These are phyloP conservation scores for Gossypium anomalum DNA, from an alignment of 345 rosid species.

Conservation along the genomic window DNA sequence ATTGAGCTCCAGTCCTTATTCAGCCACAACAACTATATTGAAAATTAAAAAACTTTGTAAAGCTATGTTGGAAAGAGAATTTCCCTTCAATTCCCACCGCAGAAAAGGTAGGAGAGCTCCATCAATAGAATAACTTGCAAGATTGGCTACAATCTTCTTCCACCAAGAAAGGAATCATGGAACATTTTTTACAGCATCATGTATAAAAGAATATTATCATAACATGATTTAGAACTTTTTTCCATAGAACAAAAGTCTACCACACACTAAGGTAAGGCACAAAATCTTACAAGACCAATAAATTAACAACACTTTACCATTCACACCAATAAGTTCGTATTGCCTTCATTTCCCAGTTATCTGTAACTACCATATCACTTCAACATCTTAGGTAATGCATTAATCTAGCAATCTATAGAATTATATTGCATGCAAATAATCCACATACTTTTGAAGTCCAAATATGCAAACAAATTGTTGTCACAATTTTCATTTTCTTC, in stretches of 20 bases:
- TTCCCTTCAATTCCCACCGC: background rate
- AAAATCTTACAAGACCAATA: background rate
- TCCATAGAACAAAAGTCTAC: background rate
- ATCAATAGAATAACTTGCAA: background rate
- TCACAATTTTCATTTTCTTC: background rate
- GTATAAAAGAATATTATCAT: background rate
- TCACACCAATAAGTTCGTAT: background rate
- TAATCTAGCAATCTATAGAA: background rate
- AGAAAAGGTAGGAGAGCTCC: background rate
- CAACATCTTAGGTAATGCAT: background rate
- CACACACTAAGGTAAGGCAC: background rate
- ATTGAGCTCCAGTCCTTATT: conserved; percentile 69
- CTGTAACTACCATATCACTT: background rate
- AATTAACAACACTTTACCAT: background rate
- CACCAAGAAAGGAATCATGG: background rate
- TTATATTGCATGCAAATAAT: background rate
- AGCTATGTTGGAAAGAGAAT: conserved; percentile 5
- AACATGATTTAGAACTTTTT: background rate
- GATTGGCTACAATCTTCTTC: background rate
- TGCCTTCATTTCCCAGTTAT: background rate
- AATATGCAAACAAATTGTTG: background rate
- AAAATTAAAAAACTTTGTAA: conserved; percentile 25
- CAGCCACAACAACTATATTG: conserved; percentile 64
- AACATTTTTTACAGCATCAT: background rate
- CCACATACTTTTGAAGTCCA: background rate